Conservation (phyloP, 2,329 filamentous ascomycete genomes). For the Aplosporella prunicola region DNA sequence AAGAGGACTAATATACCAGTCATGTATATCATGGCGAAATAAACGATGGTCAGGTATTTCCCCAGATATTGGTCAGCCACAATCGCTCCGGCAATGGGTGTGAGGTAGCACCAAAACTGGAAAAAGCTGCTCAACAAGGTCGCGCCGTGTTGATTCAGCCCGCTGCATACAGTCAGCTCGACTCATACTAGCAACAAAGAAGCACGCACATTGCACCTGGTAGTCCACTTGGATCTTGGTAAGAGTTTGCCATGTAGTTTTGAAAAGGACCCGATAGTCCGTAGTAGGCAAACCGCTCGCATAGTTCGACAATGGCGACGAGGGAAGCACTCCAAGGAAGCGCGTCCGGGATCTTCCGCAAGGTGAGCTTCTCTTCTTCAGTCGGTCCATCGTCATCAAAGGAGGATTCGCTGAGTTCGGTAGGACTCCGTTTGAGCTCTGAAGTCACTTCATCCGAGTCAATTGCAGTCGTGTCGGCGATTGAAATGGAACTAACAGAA, state of each 20-base stretch:
- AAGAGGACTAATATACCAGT: slow-evolving; percentile 59
- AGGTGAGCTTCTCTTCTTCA: slow-evolving; percentile 32
- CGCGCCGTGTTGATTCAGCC: slow-evolving; percentile 33
- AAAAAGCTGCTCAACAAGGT: slow-evolving; percentile 40
- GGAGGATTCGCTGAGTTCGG: slow-evolving; percentile 4
- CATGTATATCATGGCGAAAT: slow-evolving; percentile 54
- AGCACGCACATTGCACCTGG: slow-evolving; percentile 25
- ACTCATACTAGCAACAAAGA: not conserved
- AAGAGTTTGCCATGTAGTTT: slow-evolving; percentile 40
- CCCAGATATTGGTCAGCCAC: slow-evolving; percentile 60
- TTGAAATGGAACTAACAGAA: too few species aligned
- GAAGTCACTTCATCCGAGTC: too few species aligned
- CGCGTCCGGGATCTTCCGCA: slow-evolving; percentile 38
- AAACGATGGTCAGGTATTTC: slow-evolving; percentile 60
- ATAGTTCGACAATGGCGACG: slow-evolving; percentile 41
- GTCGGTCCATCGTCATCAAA: slow-evolving; percentile 26
- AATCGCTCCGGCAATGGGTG: slow-evolving; percentile 39
- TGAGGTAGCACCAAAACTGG: slow-evolving; percentile 41
- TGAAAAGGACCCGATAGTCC: slow-evolving; percentile 39
- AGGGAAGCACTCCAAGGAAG: slow-evolving; percentile 39
- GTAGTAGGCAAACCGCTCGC: slow-evolving; percentile 42
- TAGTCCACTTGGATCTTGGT: slow-evolving; percentile 30
- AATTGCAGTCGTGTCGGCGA: too few species aligned
- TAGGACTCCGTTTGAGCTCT: too few species aligned
- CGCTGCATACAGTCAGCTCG: slow-evolving; percentile 15